These are phyloP conservation scores for Xylaria castorea DNA, from an alignment of 495 filamentous ascomycete genomes.

Conservation along the genomic window DNA sequence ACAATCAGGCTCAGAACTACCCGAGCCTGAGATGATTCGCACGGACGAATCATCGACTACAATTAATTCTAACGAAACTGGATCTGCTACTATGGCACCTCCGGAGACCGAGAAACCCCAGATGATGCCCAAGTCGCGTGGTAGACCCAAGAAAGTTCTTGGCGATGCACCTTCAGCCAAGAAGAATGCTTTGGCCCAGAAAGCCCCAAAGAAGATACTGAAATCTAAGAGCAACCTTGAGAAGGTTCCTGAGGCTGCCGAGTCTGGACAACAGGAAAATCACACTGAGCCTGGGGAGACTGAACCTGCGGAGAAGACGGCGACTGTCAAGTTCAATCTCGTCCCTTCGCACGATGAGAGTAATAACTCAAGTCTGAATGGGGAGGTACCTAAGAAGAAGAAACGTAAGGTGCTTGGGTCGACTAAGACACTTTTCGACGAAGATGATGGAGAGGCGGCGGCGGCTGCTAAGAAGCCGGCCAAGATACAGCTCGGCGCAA, in stretches of 20 bases:
- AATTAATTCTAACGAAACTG: conserved; percentile 19
- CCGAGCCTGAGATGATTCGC: background rate
- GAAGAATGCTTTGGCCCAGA: conserved; percentile 47
- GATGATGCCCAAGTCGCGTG: conserved; percentile 45
- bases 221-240: conserved; percentile 48
- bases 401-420: conserved; percentile 74
- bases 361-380: conserved; percentile 32
- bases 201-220: conserved; percentile 38
- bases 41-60: background rate
- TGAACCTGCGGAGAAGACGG: conserved; percentile 38
- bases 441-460: conserved; percentile 67
- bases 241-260: conserved; percentile 57
- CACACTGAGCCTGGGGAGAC: conserved; percentile 33
- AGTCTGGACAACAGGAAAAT: conserved; percentile 23
- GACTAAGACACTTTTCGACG: conserved; percentile 75
- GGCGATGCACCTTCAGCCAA: conserved; percentile 48
- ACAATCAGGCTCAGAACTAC: background rate
- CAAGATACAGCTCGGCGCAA: conserved; percentile 41
- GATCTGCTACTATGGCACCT: conserved; percentile 15
- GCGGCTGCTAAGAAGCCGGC: conserved; percentile 44
- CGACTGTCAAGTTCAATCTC: conserved; percentile 41
- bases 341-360: conserved; percentile 37
- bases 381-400: conserved; percentile 67
- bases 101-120: conserved; percentile 34
- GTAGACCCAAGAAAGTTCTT: conserved; percentile 48